Percentiles rank a stretch among this genome's conserved stretches.
phyloP scores from a whole-genome alignment of 192 early-diverging fungal species.

The Coemansia furcata region DNA sequence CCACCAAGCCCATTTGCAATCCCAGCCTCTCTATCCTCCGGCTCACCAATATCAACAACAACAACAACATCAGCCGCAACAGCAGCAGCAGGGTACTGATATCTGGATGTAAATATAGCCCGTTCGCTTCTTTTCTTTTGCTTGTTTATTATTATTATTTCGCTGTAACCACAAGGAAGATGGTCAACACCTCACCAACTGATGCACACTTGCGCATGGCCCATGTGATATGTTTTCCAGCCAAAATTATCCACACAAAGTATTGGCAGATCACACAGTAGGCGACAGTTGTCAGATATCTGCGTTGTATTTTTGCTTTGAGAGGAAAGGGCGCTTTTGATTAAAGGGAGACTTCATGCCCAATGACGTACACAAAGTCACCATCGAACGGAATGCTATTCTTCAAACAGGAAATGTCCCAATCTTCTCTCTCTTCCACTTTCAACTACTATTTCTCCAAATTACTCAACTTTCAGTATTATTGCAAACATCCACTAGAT shows the following conservation, averaged over 20 bases:
- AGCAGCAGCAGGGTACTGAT: slow-evolving; percentile 9
- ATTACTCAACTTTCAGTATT: background rate
- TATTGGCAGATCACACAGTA: background rate
- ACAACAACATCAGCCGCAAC: slow-evolving; percentile 14
- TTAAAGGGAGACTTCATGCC: background rate
- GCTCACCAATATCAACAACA: slow-evolving; percentile 10
- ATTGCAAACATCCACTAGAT: background rate
- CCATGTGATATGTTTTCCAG: background rate
- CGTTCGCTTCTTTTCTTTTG: background rate
- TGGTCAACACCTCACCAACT: background rate
- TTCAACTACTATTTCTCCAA: background rate
- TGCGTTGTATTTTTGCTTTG: no score
- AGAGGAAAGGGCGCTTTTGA: background rate
- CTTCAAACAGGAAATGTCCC: background rate
- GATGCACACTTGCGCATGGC: background rate
- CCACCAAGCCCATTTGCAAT: slow-evolving; percentile 13
- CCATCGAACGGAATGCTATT: background rate
- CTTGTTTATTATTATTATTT: background rate
- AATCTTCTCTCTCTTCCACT: background rate
- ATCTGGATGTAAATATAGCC: slow-evolving; percentile 34
- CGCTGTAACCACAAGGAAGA: background rate
- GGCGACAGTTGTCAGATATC: background rate
- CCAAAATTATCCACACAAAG: background rate
- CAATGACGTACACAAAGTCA: background rate
- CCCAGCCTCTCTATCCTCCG: slow-evolving; percentile 12